Conservation (phyloP, 306 rosid genomes). For the Gynostemma pentaphyllum region DNA sequence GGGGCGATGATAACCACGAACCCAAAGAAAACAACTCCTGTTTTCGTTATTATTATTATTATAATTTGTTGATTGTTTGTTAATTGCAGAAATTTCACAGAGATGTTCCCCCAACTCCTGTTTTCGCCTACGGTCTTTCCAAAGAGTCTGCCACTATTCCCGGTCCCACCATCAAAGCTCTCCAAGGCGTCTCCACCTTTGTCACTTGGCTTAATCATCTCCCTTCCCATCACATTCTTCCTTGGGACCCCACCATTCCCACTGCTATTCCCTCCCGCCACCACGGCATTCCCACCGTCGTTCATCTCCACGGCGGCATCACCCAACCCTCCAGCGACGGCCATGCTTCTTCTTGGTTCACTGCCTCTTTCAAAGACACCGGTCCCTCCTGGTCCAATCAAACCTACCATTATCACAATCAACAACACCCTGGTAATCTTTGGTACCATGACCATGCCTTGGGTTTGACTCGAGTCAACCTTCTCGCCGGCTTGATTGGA, state of each 20-base stretch:
- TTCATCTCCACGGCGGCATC: conserved; percentile 72
- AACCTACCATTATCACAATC: conserved; percentile 41
- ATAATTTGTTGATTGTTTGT: neutral
- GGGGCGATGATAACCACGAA: no score
- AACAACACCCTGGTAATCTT: conserved; percentile 64
- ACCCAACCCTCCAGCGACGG: conserved; percentile 61
- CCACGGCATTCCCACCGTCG: conserved; percentile 60
- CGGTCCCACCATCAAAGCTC: conserved; percentile 73
- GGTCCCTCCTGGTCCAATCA: conserved; percentile 34
- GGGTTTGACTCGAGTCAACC: conserved; percentile 32
- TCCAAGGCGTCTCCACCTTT: conserved; percentile 26
- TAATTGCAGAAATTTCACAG: conserved; percentile 61
- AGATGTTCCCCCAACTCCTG: conserved; percentile 54
- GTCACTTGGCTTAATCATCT: conserved; percentile 73
- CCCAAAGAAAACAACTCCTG: no score
- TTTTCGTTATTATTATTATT: no score
- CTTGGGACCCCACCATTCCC: conserved; percentile 74
- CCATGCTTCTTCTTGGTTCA: conserved; percentile 59
- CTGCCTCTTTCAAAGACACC: conserved; percentile 16
- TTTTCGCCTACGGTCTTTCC: conserved; percentile 49
- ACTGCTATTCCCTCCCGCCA: conserved; percentile 25
- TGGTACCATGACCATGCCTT: conserved; percentile 90
- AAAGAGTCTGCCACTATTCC: conserved; percentile 45
- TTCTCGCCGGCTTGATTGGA: conserved; percentile 31
- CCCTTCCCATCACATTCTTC: conserved; percentile 62